Conservation (phyloP, 371 early-diverging fungal species). For the Parasitella parasitica region DNA sequence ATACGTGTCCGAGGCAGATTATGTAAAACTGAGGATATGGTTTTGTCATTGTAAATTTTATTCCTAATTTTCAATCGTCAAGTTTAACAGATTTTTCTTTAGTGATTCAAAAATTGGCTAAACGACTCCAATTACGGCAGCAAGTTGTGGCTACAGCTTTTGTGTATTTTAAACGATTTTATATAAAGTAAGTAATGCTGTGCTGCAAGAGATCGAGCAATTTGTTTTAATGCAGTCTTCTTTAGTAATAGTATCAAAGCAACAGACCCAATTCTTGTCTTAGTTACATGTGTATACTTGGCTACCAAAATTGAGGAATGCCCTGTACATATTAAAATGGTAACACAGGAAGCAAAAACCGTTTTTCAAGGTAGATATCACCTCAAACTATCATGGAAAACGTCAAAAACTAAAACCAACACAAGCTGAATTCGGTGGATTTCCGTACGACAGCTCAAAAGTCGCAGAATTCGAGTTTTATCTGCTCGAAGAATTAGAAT, state of each 20-base stretch:
- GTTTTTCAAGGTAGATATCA: conserved; percentile 55
- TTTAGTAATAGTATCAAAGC: conserved; percentile 66
- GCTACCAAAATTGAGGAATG: conserved; percentile 91
- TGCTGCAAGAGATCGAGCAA: not conserved
- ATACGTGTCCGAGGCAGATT: conserved; percentile 55
- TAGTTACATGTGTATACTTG: conserved; percentile 80
- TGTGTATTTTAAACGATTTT: conserved; percentile 89
- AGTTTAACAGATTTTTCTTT: too few species aligned
- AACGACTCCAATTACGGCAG: conserved; percentile 71
- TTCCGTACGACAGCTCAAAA: conserved; percentile 72
- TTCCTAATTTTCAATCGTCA: not conserved
- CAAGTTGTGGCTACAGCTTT: conserved; percentile 84
- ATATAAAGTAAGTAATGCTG: conserved; percentile 64
- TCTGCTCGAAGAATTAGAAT: conserved; percentile 84
- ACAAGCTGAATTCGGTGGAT: conserved; percentile 49
- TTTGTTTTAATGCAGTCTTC: not conserved
- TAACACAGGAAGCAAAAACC: conserved; percentile 69
- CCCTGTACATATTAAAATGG: conserved; percentile 81
- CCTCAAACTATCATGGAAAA: not conserved
- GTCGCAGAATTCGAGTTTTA: conserved; percentile 93
- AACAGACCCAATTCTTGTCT: conserved; percentile 78
- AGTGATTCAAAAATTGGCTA: conserved; percentile 83
- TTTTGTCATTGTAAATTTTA: conserved; percentile 64
- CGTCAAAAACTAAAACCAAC: not conserved
- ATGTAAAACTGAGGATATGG: conserved; percentile 67